Conservation (phyloP, 441 rosid species). For the Sinapis alba region DNA sequence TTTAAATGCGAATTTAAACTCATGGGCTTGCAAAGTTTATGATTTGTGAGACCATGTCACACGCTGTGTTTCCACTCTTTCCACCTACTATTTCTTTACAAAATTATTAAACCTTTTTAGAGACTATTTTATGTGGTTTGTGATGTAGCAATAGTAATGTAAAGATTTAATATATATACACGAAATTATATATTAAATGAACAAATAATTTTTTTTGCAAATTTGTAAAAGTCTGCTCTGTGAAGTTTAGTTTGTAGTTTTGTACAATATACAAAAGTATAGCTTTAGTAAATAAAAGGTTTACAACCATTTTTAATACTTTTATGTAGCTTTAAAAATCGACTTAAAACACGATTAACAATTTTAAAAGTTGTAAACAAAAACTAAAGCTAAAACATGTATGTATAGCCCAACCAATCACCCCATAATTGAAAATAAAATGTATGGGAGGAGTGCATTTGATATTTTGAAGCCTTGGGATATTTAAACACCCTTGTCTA, state of each 20-base stretch:
- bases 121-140: neutral
- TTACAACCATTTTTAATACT: too few species aligned
- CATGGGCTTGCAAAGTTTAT: conserved; percentile 18
- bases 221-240: too few species aligned
- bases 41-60: conserved; percentile 19
- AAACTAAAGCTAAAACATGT: too few species aligned
- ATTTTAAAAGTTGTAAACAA: too few species aligned
- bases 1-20: conserved; percentile 26
- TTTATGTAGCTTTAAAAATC: too few species aligned
- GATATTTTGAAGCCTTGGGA: neutral
- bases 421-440: neutral
- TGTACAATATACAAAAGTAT: too few species aligned
- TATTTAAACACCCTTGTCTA: neutral
- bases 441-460: neutral
- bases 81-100: neutral
- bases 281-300: too few species aligned
- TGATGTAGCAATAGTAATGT: neutral
- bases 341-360: too few species aligned
- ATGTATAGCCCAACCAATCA: too few species aligned
- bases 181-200: neutral
- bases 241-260: too few species aligned
- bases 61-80: conserved; percentile 1
- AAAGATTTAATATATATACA: neutral
- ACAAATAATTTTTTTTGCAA: neutral
- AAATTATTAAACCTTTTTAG: neutral